These are phyloP conservation scores for Macrotyloma uniflorum DNA, from an alignment of 306 rosid species.

Conservation along the genomic window DNA sequence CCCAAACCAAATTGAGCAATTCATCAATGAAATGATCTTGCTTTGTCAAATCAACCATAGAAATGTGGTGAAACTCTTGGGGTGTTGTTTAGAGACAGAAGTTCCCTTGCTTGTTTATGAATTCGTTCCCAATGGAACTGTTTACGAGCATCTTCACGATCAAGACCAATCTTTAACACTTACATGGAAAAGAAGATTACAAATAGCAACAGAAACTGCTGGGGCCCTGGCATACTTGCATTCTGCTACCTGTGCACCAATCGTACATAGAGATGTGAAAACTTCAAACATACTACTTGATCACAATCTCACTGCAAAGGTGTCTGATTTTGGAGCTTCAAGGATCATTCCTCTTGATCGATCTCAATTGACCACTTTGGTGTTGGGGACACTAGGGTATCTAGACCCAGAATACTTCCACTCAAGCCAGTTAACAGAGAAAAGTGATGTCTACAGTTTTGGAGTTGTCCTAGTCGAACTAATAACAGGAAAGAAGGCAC, in stretches of 20 bases:
- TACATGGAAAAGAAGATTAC: slow-evolving; percentile 26
- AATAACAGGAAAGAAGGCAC: slow-evolving; percentile 48
- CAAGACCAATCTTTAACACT: neutral
- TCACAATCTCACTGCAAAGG: slow-evolving; percentile 41
- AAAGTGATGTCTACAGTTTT: slow-evolving; percentile 73
- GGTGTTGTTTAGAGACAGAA: slow-evolving; percentile 43
- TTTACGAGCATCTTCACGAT: slow-evolving; percentile 29
- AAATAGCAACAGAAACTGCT: slow-evolving; percentile 33
- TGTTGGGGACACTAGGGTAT: slow-evolving; percentile 55
- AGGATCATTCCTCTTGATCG: slow-evolving; percentile 53
- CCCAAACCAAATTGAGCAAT: slow-evolving; percentile 45
- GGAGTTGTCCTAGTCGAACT: slow-evolving; percentile 55
- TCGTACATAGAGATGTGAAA: slow-evolving; percentile 48
- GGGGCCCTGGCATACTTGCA: slow-evolving; percentile 38
- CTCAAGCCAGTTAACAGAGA: slow-evolving; percentile 52
- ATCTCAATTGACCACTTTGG: slow-evolving; percentile 48
- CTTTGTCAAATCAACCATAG: slow-evolving; percentile 56
- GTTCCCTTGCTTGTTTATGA: slow-evolving; percentile 42
- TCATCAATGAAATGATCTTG: slow-evolving; percentile 55
- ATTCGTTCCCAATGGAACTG: slow-evolving; percentile 25
- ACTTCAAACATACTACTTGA: slow-evolving; percentile 42
- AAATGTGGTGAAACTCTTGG: slow-evolving; percentile 55
- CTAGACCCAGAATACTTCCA: slow-evolving; percentile 56
- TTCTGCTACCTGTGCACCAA: slow-evolving; percentile 28
- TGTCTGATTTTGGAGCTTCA: slow-evolving; percentile 61